Percentiles rank a stretch among this genome's conserved stretches.
phyloP scores from a whole-genome alignment of 306 rosid genomes.

The Rosa rugosa region DNA sequence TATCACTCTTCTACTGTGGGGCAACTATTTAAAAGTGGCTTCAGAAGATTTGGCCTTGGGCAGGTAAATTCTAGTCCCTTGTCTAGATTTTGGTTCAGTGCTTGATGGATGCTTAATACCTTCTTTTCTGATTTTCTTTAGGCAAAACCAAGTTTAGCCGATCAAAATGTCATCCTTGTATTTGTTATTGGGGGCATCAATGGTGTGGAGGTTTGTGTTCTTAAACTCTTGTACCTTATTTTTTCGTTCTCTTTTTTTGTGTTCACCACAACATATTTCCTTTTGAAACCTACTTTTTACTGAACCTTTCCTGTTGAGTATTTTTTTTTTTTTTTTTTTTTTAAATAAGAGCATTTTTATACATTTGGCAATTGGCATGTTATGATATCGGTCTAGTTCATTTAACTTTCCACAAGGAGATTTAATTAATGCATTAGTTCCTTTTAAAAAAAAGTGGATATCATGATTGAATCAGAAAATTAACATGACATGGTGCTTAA shows the following conservation, averaged over 20 bases:
- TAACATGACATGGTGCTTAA: slow-evolving; percentile 19
- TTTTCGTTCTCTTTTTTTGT: neutral
- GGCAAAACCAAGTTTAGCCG: slow-evolving; percentile 96
- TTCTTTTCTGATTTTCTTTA: slow-evolving; percentile 33
- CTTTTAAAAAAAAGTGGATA: neutral
- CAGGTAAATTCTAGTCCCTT: slow-evolving; percentile 58
- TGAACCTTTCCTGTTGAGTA: neutral
- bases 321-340: no score
- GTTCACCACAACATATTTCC: neutral
- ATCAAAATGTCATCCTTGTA: slow-evolving; percentile 79
- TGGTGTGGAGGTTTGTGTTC: slow-evolving; percentile 66
- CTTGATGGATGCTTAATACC: slow-evolving; percentile 28
- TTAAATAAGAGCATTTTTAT: neutral
- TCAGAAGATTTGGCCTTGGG: slow-evolving; percentile 96
- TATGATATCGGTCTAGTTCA: neutral
- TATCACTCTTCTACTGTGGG: slow-evolving; percentile 96
- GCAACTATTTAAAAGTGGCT: slow-evolving; percentile 80
- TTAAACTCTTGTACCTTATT: slow-evolving; percentile 17
- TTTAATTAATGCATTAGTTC: no score
- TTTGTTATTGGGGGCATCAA: slow-evolving; percentile 90
- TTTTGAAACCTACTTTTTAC: neutral
- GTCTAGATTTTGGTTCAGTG: slow-evolving; percentile 24
- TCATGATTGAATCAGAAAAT: slow-evolving; percentile 6
- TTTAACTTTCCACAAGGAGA: neutral
- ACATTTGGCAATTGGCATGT: neutral